Conservation (phyloP, 345 rosid species). For the Eucalyptus cladocalyx region DNA sequence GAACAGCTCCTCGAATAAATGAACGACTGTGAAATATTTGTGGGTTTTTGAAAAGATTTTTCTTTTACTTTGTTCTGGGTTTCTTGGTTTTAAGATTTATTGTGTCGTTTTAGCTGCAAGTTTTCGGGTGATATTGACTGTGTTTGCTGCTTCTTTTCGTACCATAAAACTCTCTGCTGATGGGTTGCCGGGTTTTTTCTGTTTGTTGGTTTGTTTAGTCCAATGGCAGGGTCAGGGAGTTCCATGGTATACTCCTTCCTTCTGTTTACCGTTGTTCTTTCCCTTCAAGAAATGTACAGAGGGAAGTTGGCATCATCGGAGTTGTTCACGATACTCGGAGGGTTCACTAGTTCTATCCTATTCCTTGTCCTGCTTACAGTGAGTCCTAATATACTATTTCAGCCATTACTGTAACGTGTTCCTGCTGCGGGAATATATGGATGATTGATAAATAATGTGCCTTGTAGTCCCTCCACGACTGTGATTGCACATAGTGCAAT, state of each 20-base stretch:
- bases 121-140: neutral
- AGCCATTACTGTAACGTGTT: neutral
- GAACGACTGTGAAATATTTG: neutral
- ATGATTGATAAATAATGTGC: neutral
- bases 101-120: neutral
- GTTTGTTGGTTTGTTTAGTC: neutral
- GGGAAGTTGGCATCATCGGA: slow-evolving; percentile 80
- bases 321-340: slow-evolving; percentile 80
- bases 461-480: neutral
- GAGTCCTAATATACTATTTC: slow-evolving; percentile 3
- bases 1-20: neutral
- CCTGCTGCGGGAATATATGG: neutral
- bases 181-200: neutral
- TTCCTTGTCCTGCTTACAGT: slow-evolving; percentile 75
- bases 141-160: neutral
- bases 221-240: slow-evolving; percentile 69
- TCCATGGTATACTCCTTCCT: slow-evolving; percentile 76
- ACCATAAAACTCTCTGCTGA: neutral
- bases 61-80: neutral
- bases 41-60: neutral
- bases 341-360: slow-evolving; percentile 77
- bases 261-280: slow-evolving; percentile 58
- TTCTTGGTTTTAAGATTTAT: neutral
- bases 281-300: slow-evolving; percentile 70
- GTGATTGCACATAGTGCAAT: neutral